These are phyloP conservation scores for Colletotrichum sublineola DNA, from an alignment of 2,329 filamentous ascomycete species.

Conservation along the genomic window DNA sequence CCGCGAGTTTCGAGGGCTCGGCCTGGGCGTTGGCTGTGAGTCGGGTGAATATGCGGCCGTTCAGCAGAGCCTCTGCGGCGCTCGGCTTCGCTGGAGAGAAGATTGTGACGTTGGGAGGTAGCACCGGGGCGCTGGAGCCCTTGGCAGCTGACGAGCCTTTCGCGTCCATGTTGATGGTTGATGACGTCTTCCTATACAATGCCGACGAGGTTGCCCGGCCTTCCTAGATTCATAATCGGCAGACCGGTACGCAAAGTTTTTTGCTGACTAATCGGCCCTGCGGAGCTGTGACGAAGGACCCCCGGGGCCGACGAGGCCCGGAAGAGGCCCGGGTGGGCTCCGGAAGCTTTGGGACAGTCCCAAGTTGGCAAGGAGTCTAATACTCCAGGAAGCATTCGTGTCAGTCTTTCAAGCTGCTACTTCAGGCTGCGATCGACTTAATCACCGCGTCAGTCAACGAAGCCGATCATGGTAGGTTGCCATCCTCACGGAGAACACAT, in stretches of 20 bases:
- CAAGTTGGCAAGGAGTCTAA: not conserved
- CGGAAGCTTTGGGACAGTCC: not conserved
- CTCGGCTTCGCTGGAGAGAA: slow-evolving; percentile 40
- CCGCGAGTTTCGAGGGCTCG: slow-evolving; percentile 33
- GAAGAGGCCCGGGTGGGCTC: not conserved
- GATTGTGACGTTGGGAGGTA: slow-evolving; percentile 45
- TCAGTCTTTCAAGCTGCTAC: accelerated
- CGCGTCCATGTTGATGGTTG: not conserved
- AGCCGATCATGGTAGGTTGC: not conserved
- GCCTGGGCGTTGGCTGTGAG: slow-evolving; percentile 43
- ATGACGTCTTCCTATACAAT: not conserved
- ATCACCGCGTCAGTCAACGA: not conserved
- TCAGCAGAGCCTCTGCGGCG: slow-evolving; percentile 38
- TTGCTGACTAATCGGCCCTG: not conserved
- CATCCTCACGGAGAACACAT: too few species aligned
- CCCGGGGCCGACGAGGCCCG: not conserved
- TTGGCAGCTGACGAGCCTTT: not conserved
- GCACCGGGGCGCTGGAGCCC: slow-evolving; percentile 5
- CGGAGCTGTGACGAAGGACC: not conserved
- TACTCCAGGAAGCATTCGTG: not conserved
- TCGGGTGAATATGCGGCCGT: slow-evolving; percentile 43
- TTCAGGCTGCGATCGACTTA: not conserved
- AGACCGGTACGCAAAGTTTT: slow-evolving; percentile 4
- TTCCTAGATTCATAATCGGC: not conserved
- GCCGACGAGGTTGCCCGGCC: not conserved